Percentiles rank a stretch among this genome's conserved stretches.
Conservation (phyloP, 75 land plant species). For the Pseudotsuga menziesii region DNA sequence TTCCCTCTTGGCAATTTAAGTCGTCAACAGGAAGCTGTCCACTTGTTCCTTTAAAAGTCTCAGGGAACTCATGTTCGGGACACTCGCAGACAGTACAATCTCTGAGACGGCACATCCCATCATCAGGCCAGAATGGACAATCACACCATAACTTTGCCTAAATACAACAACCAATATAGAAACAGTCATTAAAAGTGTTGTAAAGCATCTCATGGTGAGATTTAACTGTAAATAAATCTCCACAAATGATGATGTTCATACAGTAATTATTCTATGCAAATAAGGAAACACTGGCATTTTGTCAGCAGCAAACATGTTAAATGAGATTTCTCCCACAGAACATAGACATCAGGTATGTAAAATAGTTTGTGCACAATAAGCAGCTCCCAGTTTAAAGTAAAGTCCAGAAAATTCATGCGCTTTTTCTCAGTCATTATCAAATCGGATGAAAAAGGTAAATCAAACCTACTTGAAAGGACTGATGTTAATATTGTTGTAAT, state of each 20-base stretch:
- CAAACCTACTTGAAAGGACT: no score
- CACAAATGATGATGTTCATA: not conserved
- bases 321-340: no score
- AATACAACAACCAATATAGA: not conserved
- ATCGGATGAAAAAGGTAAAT: no score
- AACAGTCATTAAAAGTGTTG: not conserved
- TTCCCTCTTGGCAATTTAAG: constrained; percentile 36
- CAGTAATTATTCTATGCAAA: not conserved
- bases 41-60: constrained; percentile 14
- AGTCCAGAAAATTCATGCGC: not conserved
- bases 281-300: no score
- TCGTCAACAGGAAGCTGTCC: constrained; percentile 21
- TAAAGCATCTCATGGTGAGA: not conserved
- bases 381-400: not conserved
- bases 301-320: no score
- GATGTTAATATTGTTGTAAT: no score
- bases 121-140: constrained; percentile 51
- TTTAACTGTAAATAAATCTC: not conserved
- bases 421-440: no score
- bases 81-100: constrained; percentile 56
- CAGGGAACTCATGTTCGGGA: constrained; percentile 44
- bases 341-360: no score
- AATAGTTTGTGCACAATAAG: not conserved
- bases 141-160: constrained; percentile 39
- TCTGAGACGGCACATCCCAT: constrained; percentile 46